phyloP scores from a whole-genome alignment of 306 rosid genomes.

The Trifolium subterraneum region DNA sequence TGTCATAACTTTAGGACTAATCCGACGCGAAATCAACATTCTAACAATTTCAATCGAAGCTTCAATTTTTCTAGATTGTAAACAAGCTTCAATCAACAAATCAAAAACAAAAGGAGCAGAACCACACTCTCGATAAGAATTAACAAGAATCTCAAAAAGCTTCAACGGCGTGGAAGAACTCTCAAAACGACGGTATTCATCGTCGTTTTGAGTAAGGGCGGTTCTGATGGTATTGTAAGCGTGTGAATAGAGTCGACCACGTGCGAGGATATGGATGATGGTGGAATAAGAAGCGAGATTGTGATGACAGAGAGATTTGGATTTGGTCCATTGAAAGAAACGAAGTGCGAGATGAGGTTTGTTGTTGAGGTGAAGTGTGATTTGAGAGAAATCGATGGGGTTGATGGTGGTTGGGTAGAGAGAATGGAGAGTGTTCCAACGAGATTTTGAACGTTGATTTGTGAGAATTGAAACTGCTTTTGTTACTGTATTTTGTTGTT shows the following conservation, averaged over 20 bases:
- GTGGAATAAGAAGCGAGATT: conserved; percentile 68
- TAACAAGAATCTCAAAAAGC: conserved; percentile 66
- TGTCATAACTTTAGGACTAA: conserved; percentile 62
- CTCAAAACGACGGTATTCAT: not conserved
- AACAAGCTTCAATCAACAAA: conserved; percentile 66
- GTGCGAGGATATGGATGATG: conserved; percentile 73
- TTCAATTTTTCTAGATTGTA: conserved; percentile 61
- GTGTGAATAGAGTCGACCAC: conserved; percentile 60
- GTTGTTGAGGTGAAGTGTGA: conserved; percentile 58
- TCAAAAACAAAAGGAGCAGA: conserved; percentile 88
- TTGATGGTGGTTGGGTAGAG: conserved; percentile 61
- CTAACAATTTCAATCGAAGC: conserved; percentile 57
- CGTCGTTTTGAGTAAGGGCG: conserved; percentile 46
- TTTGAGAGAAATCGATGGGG: conserved; percentile 63
- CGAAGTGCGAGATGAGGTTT: conserved; percentile 76
- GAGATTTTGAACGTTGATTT: conserved; percentile 76
- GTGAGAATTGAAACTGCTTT: conserved; percentile 62
- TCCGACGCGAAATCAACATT: conserved; percentile 69
- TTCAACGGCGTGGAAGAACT: conserved; percentile 43
- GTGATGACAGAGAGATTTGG: conserved; percentile 66
- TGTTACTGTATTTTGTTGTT: conserved; percentile 27
- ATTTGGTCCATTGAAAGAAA: conserved; percentile 70
- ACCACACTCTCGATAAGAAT: conserved; percentile 60
- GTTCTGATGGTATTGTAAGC: conserved; percentile 57
- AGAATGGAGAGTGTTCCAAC: conserved; percentile 67